A percentile compares a stretch with the other conserved stretches of the same genome.
phyloP scores from a whole-genome alignment of 345 rosid genomes.

The Gossypium rotundifolium region DNA sequence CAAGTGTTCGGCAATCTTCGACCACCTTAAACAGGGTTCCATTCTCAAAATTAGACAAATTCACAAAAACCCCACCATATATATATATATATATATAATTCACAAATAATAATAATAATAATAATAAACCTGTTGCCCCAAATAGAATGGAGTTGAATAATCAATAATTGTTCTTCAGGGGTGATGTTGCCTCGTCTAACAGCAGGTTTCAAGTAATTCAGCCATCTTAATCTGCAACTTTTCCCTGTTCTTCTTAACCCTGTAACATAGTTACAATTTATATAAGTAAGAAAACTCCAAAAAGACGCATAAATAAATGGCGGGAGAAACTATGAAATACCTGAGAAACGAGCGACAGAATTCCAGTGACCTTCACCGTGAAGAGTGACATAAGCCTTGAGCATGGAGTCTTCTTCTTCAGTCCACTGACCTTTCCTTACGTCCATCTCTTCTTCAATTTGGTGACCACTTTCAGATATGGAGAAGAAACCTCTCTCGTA shows the following conservation, averaged over 20 bases:
- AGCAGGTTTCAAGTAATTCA: conserved; percentile 73
- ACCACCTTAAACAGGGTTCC: conserved; percentile 48
- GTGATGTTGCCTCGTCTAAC: conserved; percentile 75
- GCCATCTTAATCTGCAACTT: conserved; percentile 89
- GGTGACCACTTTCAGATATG: conserved; percentile 15
- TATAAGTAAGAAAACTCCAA: background rate
- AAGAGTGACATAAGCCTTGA: conserved; percentile 42
- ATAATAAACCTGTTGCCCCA: conserved; percentile 69
- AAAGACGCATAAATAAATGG: background rate
- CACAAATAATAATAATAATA: background rate
- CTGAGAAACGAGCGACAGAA: conserved; percentile 54
- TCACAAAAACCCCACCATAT: background rate
- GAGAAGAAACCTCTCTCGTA: conserved; percentile 20
- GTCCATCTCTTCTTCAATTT: conserved; percentile 36
- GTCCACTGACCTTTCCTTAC: conserved; percentile 88
- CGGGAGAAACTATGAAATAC: conserved; percentile 14
- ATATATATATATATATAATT: background rate
- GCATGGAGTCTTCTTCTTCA: conserved; percentile 58
- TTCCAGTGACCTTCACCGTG: conserved; percentile 92
- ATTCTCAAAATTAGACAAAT: background rate
- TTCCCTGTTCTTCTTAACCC: conserved; percentile 82
- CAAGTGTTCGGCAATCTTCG: conserved; percentile 72
- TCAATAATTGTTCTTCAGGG: conserved; percentile 66
- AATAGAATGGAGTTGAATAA: conserved; percentile 74
- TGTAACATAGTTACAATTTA: conserved; percentile 14